Percentiles rank a stretch among this genome's conserved stretches.
Conservation (phyloP, 2,329 filamentous ascomycete genomes). For the Exophiala alcalophila region DNA sequence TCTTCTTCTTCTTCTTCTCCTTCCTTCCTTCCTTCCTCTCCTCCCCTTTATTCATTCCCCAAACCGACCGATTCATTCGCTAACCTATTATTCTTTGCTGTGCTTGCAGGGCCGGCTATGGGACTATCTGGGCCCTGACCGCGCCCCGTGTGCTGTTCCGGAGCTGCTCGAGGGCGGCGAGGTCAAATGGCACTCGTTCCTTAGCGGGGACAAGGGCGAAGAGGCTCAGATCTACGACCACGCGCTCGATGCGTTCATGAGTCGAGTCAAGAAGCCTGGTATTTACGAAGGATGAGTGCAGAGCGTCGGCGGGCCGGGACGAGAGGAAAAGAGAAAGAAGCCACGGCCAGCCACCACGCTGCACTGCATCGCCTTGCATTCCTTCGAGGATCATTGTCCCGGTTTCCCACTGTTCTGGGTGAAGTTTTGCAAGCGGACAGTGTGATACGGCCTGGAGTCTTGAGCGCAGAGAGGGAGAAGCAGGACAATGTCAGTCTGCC, state of each 20-base stretch:
- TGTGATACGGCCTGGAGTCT: too few relatives aligned
- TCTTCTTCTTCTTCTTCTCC: neutral
- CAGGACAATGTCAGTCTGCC: too few relatives aligned
- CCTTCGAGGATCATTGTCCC: too few relatives aligned
- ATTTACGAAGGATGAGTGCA: slow-evolving; percentile 3
- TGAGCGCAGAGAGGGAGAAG: too few relatives aligned
- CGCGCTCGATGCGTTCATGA: slow-evolving; percentile 24
- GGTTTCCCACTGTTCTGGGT: too few relatives aligned
- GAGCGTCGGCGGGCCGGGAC: too few relatives aligned
- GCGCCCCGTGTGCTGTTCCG: slow-evolving; percentile 26
- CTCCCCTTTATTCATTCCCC: neutral
- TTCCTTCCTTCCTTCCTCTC: neutral
- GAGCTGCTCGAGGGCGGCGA: slow-evolving; percentile 25
- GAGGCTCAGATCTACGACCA: slow-evolving; percentile 23
- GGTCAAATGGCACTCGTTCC: slow-evolving; percentile 30
- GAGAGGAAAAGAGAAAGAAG: too few relatives aligned
- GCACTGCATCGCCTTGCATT: too few relatives aligned
- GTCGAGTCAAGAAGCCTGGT: neutral
- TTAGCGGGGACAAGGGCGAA: slow-evolving; percentile 23
- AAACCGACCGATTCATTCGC: neutral
- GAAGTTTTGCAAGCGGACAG: too few relatives aligned
- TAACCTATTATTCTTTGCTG: too few relatives aligned
- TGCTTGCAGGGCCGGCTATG: slow-evolving; percentile 25
- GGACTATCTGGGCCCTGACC: slow-evolving; percentile 28
- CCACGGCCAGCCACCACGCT: too few relatives aligned